Evolutionary conservation across 371 early-diverging fungal species (phyloP).

Genomic region (Chytridiales sp.): DNA sequence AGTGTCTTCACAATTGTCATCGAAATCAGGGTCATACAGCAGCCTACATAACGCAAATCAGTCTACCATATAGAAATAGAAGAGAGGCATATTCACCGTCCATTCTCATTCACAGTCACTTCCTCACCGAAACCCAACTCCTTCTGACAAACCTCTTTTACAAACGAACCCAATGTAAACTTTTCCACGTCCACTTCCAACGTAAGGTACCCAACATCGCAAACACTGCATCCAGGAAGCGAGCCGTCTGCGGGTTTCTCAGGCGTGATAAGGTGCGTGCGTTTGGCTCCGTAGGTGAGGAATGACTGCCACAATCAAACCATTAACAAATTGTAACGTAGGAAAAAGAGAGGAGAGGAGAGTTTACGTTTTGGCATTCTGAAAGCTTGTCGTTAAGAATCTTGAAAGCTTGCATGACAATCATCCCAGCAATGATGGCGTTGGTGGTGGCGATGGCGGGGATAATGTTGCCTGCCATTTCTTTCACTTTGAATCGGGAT

Average conservation of each 20-base stretch:
- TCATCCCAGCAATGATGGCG: constrained; percentile 96
- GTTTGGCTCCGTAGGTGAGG: constrained; percentile 33
- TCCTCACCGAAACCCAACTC: constrained; percentile 47
- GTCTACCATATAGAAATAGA: not conserved
- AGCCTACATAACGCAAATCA: constrained; percentile 46
- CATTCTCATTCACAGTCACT: constrained; percentile 53
- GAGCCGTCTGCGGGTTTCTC: constrained; percentile 43
- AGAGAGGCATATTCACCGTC: constrained; percentile 46
- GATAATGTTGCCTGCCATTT: constrained; percentile 99
- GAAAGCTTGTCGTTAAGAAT: constrained; percentile 56
- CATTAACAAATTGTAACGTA: not conserved
- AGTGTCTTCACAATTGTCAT: constrained; percentile 68
- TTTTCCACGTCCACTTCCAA: constrained; percentile 39
- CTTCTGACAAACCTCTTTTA: constrained; percentile 20
- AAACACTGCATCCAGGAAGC: constrained; percentile 53
- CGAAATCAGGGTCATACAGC: constrained; percentile 88
- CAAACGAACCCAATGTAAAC: constrained; percentile 31
- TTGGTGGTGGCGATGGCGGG: constrained; percentile 99
- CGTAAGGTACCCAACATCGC: constrained; percentile 42
- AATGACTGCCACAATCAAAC: constrained; percentile 37
- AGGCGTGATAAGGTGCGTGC: constrained; percentile 39
- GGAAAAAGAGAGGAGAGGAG: not conserved
- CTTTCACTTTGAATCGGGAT: constrained; percentile 87
- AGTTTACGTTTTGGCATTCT: constrained; percentile 46
- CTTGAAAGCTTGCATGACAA: constrained; percentile 82